Conservation (phyloP, 2,329 filamentous ascomycete genomes). For the Alternaria sp. region DNA sequence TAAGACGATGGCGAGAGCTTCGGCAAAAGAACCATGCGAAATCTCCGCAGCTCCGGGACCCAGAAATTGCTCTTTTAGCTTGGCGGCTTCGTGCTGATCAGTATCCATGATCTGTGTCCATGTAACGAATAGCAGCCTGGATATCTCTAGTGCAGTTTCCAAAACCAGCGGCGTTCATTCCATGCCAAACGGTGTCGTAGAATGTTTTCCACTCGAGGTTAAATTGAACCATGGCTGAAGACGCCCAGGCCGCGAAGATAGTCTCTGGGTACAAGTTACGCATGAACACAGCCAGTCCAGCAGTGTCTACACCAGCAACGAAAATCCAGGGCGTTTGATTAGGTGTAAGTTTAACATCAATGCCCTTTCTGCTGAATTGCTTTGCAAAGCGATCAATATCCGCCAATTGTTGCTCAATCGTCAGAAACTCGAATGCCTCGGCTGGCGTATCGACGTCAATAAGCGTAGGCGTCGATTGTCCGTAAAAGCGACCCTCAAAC, state of each 20-base stretch:
- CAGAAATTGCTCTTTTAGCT: conserved; percentile 60
- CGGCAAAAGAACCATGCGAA: conserved; percentile 58
- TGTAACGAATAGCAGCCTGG: conserved; percentile 58
- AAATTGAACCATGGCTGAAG: conserved; percentile 55
- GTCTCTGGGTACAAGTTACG: conserved; percentile 51
- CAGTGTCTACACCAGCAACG: conserved; percentile 51
- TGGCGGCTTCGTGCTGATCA: conserved; percentile 45
- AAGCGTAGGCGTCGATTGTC: conserved; percentile 50
- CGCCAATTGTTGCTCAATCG: conserved; percentile 53
- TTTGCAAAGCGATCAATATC: conserved; percentile 54
- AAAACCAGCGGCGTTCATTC: conserved; percentile 54
- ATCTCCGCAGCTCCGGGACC: conserved; percentile 58
- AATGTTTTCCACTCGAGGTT: conserved; percentile 46
- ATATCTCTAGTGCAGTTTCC: conserved; percentile 62
- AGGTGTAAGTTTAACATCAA: conserved; percentile 48
- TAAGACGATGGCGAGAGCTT: conserved; percentile 54
- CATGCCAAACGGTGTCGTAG: conserved; percentile 61
- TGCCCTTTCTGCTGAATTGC: conserved; percentile 50
- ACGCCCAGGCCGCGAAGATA: conserved; percentile 50
- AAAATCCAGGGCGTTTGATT: conserved; percentile 52
- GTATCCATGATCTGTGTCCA: conserved; percentile 57
- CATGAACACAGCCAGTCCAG: conserved; percentile 52
- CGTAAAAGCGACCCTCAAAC: conserved; percentile 56
- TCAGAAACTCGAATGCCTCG: conserved; percentile 50
- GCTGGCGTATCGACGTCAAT: conserved; percentile 46